Evolutionary conservation across 2,329 filamentous ascomycete species (phyloP).

Genomic region (Pseudocercospora fijiensis): DNA sequence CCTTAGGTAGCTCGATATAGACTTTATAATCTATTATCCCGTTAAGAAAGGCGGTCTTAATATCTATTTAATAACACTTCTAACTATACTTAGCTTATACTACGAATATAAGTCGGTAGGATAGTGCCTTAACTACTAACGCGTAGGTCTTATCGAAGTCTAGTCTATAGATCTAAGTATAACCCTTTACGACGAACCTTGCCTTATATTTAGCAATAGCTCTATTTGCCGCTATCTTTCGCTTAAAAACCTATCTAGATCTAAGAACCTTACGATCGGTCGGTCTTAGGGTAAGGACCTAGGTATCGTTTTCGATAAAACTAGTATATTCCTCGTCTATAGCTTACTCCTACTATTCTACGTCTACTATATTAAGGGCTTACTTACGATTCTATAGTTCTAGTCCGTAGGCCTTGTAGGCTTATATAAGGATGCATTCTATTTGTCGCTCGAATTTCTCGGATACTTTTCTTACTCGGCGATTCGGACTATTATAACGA

Average conservation of each 20-base stretch:
- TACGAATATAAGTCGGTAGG: conserved; percentile 12
- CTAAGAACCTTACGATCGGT: conserved; percentile 7
- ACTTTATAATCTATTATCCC: conserved; percentile 13
- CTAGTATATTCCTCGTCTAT: conserved; percentile 11
- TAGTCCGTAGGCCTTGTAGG: not conserved
- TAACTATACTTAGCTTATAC: conserved; percentile 1
- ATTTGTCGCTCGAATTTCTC: not conserved
- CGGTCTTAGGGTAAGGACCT: conserved; percentile 4
- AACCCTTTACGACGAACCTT: conserved; percentile 12
- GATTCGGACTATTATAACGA: not conserved
- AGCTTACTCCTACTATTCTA: conserved; percentile 9
- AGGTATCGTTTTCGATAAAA: conserved; percentile 12
- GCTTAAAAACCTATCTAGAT: conserved; percentile 12
- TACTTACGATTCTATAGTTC: conserved; percentile 8
- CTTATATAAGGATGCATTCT: conserved; percentile 1
- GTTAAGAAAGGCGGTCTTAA: conserved; percentile 14
- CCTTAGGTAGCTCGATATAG: conserved; percentile 16
- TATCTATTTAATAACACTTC: conserved; percentile 13
- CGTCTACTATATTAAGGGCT: not conserved
- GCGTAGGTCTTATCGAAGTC: conserved; percentile 14
- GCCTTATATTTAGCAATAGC: conserved; percentile 8
- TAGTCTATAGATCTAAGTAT: conserved; percentile 11
- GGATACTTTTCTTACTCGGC: not conserved
- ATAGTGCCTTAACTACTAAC: conserved; percentile 12
- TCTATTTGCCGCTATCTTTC: conserved; percentile 8